Conservation (phyloP, 352 stramenopile species). For the Phytophthora meadii region DNA sequence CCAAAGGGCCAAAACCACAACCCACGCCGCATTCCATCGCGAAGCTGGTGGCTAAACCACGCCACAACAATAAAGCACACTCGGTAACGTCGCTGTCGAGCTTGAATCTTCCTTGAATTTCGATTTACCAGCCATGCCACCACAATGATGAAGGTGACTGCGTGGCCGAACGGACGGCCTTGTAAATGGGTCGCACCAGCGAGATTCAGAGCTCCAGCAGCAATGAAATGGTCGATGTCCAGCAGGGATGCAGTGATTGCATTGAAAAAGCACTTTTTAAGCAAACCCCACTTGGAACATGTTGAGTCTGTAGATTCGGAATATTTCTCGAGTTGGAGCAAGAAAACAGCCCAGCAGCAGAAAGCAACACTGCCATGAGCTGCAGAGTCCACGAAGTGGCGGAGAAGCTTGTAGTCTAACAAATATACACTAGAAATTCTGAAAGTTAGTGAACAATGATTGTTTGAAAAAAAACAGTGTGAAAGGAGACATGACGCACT, state of each 20-base stretch:
- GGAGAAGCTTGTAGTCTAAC: slow-evolving; percentile 47
- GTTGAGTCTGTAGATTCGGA: slow-evolving; percentile 9
- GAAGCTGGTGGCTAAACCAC: slow-evolving; percentile 73
- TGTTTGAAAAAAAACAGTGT: background rate
- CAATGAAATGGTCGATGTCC: slow-evolving; percentile 82
- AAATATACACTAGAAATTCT: slow-evolving; percentile 30
- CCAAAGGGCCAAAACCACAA: slow-evolving; percentile 81
- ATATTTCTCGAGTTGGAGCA: slow-evolving; percentile 43
- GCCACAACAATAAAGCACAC: slow-evolving; percentile 65
- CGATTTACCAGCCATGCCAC: slow-evolving; percentile 48
- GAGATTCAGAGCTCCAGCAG: slow-evolving; percentile 60
- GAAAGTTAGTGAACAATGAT: slow-evolving; percentile 7
- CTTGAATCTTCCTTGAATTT: slow-evolving; percentile 33
- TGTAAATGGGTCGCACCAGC: slow-evolving; percentile 63
- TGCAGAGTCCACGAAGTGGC: slow-evolving; percentile 68
- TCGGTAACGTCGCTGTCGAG: slow-evolving; percentile 33
- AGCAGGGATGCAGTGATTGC: slow-evolving; percentile 52
- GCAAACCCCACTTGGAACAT: slow-evolving; percentile 22
- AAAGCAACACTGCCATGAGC: slow-evolving; percentile 64
- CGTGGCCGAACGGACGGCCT: slow-evolving; percentile 68
- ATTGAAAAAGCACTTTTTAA: slow-evolving; percentile 54
- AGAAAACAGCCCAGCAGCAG: slow-evolving; percentile 68
- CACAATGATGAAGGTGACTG: slow-evolving; percentile 70
- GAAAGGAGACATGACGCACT: slow-evolving; percentile 39
- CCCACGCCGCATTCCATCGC: slow-evolving; percentile 64